phyloP scores from a whole-genome alignment of 805 yeast genomes.

The Kluyveromyces wickerhamii region DNA sequence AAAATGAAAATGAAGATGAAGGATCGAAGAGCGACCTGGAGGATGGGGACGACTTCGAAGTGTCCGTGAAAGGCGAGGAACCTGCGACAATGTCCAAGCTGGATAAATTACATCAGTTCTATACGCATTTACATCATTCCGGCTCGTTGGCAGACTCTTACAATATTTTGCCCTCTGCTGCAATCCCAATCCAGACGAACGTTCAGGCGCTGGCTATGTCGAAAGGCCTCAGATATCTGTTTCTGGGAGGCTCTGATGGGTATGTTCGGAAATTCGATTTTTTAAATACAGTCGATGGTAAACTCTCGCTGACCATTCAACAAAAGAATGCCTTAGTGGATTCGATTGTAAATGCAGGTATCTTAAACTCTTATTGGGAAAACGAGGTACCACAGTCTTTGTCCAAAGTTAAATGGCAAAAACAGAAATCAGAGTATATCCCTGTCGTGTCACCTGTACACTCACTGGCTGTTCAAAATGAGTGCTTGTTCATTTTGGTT shows the following conservation, averaged over 20 bases:
- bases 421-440: constrained; percentile 32
- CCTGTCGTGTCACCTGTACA: constrained; percentile 79
- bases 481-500: constrained; percentile 74
- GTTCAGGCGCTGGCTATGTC: constrained; percentile 74
- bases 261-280: constrained; percentile 86
- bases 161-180: constrained; percentile 78
- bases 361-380: constrained; percentile 83
- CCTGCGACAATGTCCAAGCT: constrained; percentile 17
- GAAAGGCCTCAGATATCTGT: constrained; percentile 75
- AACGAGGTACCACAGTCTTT: constrained; percentile 77
- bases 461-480: constrained; percentile 74
- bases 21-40: constrained; percentile 18
- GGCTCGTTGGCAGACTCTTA: constrained; percentile 47
- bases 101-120: constrained; percentile 26
- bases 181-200: constrained; percentile 73
- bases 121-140: constrained; percentile 31
- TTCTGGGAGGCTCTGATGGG: constrained; percentile 96
- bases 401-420: constrained; percentile 30
- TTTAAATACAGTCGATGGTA: constrained; percentile 77
- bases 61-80: constrained; percentile 15
- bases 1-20: constrained; percentile 15
- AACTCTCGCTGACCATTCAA: constrained; percentile 77
- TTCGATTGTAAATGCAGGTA: constrained; percentile 77
- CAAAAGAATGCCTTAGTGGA: constrained; percentile 88
- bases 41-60: constrained; percentile 16